These are phyloP conservation scores for Arthrobotrys iridis DNA, from an alignment of 2,329 filamentous ascomycete genomes.

Conservation along the genomic window DNA sequence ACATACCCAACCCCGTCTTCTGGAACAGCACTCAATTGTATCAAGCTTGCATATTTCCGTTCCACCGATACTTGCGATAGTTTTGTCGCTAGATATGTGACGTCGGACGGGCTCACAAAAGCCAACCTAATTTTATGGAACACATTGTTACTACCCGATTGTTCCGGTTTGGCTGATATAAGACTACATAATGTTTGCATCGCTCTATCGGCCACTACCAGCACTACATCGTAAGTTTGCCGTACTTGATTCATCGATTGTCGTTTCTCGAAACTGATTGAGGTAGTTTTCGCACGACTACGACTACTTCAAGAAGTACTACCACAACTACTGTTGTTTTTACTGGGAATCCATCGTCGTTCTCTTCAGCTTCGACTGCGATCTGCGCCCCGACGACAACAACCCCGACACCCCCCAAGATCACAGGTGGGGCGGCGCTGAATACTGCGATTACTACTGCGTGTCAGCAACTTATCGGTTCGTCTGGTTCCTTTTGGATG, in stretches of 20 bases:
- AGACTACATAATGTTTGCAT: not conserved
- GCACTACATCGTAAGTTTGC: not conserved
- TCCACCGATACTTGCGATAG: constrained; percentile 20
- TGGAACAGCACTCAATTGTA: no score
- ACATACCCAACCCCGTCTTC: no score
- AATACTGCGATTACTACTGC: constrained; percentile 6
- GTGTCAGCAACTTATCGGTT: constrained; percentile 2
- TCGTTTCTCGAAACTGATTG: no score
- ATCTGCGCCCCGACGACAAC: not conserved
- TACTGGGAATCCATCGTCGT: not conserved
- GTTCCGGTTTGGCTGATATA: constrained; percentile 5
- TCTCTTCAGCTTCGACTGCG: constrained; percentile 8
- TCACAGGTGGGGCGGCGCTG: not conserved
- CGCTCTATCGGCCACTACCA: not conserved
- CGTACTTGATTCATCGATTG: no score
- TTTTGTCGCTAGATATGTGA: constrained; percentile 16
- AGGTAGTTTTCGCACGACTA: not conserved
- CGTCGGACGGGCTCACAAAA: constrained; percentile 8
- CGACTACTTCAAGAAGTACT: not conserved
- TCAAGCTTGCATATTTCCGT: not conserved
- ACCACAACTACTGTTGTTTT: not conserved
- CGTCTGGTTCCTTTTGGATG: constrained; percentile 1
- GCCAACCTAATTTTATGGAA: constrained; percentile 21
- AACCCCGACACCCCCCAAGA: not conserved
- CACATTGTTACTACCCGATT: constrained; percentile 1